A percentile compares a stretch with the other conserved stretches of the same genome.
Conservation (phyloP, 163 green algal species). For the Botryococcus braunii region DNA sequence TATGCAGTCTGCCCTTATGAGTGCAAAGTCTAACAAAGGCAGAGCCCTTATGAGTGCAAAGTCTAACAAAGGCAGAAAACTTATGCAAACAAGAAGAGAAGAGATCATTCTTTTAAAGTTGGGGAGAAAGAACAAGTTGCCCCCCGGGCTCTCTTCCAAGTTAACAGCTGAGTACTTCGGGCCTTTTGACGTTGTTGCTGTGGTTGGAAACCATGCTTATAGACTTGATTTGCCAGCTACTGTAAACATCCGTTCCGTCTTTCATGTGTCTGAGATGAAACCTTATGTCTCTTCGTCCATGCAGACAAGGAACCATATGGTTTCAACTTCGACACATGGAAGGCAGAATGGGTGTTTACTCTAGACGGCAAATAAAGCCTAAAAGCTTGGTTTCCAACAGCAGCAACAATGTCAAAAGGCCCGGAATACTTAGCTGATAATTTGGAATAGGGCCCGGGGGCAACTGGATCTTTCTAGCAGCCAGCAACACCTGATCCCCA, state of each 20-base stretch:
- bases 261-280: no score
- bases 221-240: slow-evolving; percentile 9
- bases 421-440: no score
- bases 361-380: slow-evolving; percentile 8
- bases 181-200: slow-evolving; percentile 8
- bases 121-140: slow-evolving; percentile 8
- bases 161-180: no score
- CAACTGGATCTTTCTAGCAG: slow-evolving; percentile 11
- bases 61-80: slow-evolving; percentile 12
- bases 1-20: no score
- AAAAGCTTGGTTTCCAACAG: neutral
- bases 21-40: no score
- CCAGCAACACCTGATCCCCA: no score
- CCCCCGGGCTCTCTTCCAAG: no score
- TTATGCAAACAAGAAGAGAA: slow-evolving; percentile 12
- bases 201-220: neutral
- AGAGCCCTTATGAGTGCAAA: slow-evolving; percentile 1
- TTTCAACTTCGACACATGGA: no score
- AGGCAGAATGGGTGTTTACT: neutral
- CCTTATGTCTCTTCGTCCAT: no score
- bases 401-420: slow-evolving; percentile 10
- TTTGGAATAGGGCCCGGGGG: neutral
- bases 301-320: no score
- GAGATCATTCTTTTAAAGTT: slow-evolving; percentile 4
- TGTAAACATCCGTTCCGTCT: neutral